phyloP scores from a whole-genome alignment of 208 protist species.

The Trypanosoma scelopori region DNA sequence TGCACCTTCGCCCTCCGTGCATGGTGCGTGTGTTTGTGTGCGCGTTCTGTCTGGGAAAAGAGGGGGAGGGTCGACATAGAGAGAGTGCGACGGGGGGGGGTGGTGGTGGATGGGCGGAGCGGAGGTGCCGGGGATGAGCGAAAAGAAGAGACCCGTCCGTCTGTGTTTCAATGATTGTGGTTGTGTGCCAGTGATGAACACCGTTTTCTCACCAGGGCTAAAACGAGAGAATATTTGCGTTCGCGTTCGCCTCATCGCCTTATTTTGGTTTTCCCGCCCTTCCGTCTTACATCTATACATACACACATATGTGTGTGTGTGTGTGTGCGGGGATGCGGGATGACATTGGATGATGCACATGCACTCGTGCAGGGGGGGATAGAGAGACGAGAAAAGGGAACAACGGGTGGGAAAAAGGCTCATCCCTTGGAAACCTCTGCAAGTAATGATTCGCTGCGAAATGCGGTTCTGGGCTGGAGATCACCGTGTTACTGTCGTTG shows the following conservation, averaged over 20 bases:
- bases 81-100: background rate
- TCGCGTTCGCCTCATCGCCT: background rate
- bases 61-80: background rate
- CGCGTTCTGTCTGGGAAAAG: background rate
- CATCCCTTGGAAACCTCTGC: background rate
- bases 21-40: conserved; percentile 1
- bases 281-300: background rate
- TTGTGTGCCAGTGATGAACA: background rate
- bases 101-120: background rate
- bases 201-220: background rate
- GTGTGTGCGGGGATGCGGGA: background rate
- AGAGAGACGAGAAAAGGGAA: background rate
- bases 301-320: background rate
- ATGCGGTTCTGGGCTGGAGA: too few species aligned
- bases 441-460: too few species aligned
- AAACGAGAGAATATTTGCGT: background rate
- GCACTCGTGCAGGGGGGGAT: conserved; percentile 1
- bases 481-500: too few species aligned
- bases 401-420: background rate
- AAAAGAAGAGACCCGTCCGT: background rate
- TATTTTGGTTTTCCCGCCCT: background rate
- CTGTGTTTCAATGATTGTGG: background rate
- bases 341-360: background rate
- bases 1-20: background rate
- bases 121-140: too few species aligned